Evolutionary conservation across 345 rosid genomes (phyloP), one percentile per base, ranked within the genome.

Genomic region (Rhizophora apiculata): DNA sequence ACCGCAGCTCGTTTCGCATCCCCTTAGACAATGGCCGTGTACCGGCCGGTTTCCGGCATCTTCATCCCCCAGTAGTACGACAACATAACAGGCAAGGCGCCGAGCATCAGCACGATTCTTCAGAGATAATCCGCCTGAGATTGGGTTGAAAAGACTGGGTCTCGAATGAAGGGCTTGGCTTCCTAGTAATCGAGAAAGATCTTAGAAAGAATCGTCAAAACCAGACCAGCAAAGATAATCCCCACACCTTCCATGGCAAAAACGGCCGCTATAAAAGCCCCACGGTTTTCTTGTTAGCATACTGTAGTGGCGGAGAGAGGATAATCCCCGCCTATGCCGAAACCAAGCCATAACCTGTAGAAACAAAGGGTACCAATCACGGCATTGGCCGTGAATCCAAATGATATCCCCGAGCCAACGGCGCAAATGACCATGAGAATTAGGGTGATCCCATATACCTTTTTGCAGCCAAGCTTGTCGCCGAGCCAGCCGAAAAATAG

Each of bases 271-370:
- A 87, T 83, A 59, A 87, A 87, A 4, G 82, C 77, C 4, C 92
- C 87, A 0, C 89, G 83, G 86, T 83, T 54, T 72, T 87, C 68
- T 83, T 82, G 59, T 85, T 87, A 0, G 87, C 87, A 52, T 90
- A 86, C 70, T 89, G 88, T 89, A 0, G 91, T 84, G 43, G 96
- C 91, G 0, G 96, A 92, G 49, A 89, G 90, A 36, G 96, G 97
- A 59, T 91, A 91, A 59, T 91, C 97, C 8, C 97, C 96, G 0
- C 97, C 96, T 11, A 91, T 84, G 4, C 96, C 97, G 5, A 90
- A 86, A 46, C 93, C 91, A 0, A 88, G 75, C 93, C 93, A 88
- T 65, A 90, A 88, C 68, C 93, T 73, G 55, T 88, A 88, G 82
- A 87, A 90, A 61, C 91, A 86, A 48, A 89, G 88, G 6, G 85